A percentile compares a stretch with the other conserved stretches of the same genome.
Conservation (phyloP, 1,284 basidiomycete genomes). For the Boletus semigastroideus region DNA sequence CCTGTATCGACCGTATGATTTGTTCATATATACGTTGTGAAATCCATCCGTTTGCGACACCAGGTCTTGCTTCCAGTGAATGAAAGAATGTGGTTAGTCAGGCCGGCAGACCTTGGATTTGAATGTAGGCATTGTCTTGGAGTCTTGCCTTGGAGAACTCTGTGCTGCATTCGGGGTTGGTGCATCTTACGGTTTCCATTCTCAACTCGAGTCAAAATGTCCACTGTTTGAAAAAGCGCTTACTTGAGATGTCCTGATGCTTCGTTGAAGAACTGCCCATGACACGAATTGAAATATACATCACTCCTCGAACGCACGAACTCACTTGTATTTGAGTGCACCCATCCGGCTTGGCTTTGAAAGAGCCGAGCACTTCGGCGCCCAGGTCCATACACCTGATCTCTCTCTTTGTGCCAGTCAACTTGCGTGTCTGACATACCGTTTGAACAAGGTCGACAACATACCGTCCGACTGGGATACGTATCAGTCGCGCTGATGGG, state of each 20-base stretch:
- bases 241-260: slow-evolving; percentile 37
- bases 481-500: slow-evolving; percentile 29
- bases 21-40: slow-evolving; percentile 32
- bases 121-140: slow-evolving; percentile 42
- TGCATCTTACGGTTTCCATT: slow-evolving; percentile 31
- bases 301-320: slow-evolving; percentile 1
- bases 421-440: neutral
- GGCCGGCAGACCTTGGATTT: slow-evolving; percentile 37
- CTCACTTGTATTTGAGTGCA: slow-evolving; percentile 44
- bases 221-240: slow-evolving; percentile 16
- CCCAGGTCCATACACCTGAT: slow-evolving; percentile 46
- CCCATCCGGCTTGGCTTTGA: slow-evolving; percentile 42
- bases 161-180: slow-evolving; percentile 38
- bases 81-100: slow-evolving; percentile 18
- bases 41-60: slow-evolving; percentile 24
- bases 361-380: slow-evolving; percentile 39
- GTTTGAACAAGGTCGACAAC: slow-evolving; percentile 11
- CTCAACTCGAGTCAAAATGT: slow-evolving; percentile 12
- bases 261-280: slow-evolving; percentile 42
- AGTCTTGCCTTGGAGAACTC: slow-evolving; percentile 42
- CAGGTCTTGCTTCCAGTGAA: slow-evolving; percentile 18
- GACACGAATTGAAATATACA: neutral
- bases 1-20: slow-evolving; percentile 20
- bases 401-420: slow-evolving; percentile 35
- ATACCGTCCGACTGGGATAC: slow-evolving; percentile 35